These are phyloP conservation scores for Elongisporangium undulatum DNA, from an alignment of 352 stramenopile species.

Conservation along the genomic window DNA sequence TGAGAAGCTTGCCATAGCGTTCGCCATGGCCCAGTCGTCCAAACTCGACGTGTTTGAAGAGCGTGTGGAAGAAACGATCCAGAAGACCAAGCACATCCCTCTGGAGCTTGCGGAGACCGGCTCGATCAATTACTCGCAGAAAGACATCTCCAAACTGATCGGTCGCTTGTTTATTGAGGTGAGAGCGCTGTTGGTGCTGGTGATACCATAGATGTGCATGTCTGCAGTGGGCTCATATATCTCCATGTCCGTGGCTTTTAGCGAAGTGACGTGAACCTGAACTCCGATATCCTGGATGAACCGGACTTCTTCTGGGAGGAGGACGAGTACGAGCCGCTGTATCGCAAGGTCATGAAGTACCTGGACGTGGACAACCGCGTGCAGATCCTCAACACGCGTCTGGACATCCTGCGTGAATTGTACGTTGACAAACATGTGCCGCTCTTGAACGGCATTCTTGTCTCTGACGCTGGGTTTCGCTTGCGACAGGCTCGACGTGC, in stretches of 20 bases:
- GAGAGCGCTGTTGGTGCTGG: not conserved
- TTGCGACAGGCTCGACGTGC: constrained; percentile 78
- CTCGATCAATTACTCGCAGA: constrained; percentile 89
- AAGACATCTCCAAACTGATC: constrained; percentile 90
- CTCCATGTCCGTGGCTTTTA: constrained; percentile 31
- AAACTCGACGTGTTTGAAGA: constrained; percentile 94
- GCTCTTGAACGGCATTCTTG: not conserved
- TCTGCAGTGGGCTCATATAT: too few species aligned
- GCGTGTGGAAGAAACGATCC: constrained; percentile 85
- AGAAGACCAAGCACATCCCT: constrained; percentile 86
- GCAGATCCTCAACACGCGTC: constrained; percentile 91
- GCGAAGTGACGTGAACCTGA: constrained; percentile 91
- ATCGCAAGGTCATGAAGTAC: constrained; percentile 91
- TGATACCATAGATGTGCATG: not conserved
- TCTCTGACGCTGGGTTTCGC: not conserved
- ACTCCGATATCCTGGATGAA: constrained; percentile 93
- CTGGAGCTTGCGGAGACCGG: constrained; percentile 84
- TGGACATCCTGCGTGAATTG: constrained; percentile 92
- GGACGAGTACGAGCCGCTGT: constrained; percentile 90
- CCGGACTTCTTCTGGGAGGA: constrained; percentile 95
- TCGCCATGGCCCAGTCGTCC: constrained; percentile 90
- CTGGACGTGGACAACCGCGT: constrained; percentile 91
- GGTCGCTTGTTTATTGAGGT: constrained; percentile 88
- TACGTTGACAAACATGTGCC: constrained; percentile 30
- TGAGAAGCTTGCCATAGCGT: constrained; percentile 91